These are phyloP conservation scores for Magnaporthiopsis incrustans DNA, from an alignment of 2,329 filamentous ascomycete genomes.

Conservation along the genomic window DNA sequence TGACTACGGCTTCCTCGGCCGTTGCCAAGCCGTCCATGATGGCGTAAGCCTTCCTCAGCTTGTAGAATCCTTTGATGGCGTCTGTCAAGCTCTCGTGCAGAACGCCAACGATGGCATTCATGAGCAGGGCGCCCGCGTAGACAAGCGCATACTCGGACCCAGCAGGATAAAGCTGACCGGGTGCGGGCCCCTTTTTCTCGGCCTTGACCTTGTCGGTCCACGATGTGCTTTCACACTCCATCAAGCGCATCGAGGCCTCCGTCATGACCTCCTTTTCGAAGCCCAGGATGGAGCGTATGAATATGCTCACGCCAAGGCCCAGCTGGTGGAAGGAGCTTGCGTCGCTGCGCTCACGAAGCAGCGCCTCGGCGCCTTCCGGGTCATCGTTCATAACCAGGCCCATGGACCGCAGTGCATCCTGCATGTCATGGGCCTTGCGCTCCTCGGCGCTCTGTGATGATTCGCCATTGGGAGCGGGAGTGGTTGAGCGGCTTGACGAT, in stretches of 20 bases:
- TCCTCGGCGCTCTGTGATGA: conserved; percentile 15
- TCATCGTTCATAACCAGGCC: conserved; percentile 81
- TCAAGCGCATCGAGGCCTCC: conserved; percentile 65
- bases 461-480: conserved; percentile 10
- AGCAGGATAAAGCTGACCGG: conserved; percentile 59
- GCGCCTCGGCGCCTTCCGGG: conserved; percentile 71
- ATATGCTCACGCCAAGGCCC: conserved; percentile 71
- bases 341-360: conserved; percentile 62
- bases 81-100: conserved; percentile 91
- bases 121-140: conserved; percentile 77
- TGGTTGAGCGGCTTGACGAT: conserved; percentile 11
- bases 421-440: conserved; percentile 44
- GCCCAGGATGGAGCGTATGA: conserved; percentile 78
- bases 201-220: conserved; percentile 70
- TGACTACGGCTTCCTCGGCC: conserved; percentile 47
- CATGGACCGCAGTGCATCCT: conserved; percentile 55
- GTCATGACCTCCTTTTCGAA: conserved; percentile 90
- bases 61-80: conserved; percentile 85
- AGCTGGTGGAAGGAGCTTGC: conserved; percentile 84
- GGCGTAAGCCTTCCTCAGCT: conserved; percentile 79
- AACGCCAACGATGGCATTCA: conserved; percentile 81
- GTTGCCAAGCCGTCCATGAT: conserved; percentile 73
- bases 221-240: conserved; percentile 67
- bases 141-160: conserved; percentile 84
- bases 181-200: conserved; percentile 46